A percentile compares a stretch with the other conserved stretches of the same genome.
phyloP scores from a whole-genome alignment of 257 asterid species.

The Echites panduratus region DNA sequence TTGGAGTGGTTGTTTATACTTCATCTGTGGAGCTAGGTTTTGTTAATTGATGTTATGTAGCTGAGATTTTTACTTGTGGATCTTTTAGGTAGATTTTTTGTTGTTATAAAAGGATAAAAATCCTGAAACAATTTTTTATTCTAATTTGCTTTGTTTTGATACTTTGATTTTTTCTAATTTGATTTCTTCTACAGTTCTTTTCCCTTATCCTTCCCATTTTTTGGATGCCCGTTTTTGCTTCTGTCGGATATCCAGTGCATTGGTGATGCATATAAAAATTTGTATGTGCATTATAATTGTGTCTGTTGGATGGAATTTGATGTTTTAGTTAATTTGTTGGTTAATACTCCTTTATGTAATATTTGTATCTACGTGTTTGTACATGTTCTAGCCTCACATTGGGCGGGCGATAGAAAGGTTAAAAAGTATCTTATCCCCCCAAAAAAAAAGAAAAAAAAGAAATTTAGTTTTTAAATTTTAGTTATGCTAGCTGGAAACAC shows the following conservation, averaged over 20 bases:
- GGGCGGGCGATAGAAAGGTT: neutral
- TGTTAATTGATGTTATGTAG: neutral
- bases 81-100: neutral
- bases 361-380: neutral
- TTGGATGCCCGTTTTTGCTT: neutral
- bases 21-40: neutral
- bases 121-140: neutral
- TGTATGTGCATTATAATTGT: neutral
- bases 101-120: neutral
- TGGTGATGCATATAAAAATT: neutral
- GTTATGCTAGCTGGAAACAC: neutral
- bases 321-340: neutral
- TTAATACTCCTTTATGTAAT: too few relatives aligned
- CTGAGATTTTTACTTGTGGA: slow-evolving; percentile 5
- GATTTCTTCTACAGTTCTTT: neutral
- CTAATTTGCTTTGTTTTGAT: neutral
- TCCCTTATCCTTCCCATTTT: neutral
- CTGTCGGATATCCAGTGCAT: neutral
- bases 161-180: too few relatives aligned
- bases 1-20: neutral
- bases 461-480: neutral
- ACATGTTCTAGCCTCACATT: neutral
- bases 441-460: too few relatives aligned
- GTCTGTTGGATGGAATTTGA: neutral
- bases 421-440: neutral